These are phyloP conservation scores for Glomus cerebriforme DNA, from an alignment of 192 early-diverging fungal genomes.

Conservation along the genomic window DNA sequence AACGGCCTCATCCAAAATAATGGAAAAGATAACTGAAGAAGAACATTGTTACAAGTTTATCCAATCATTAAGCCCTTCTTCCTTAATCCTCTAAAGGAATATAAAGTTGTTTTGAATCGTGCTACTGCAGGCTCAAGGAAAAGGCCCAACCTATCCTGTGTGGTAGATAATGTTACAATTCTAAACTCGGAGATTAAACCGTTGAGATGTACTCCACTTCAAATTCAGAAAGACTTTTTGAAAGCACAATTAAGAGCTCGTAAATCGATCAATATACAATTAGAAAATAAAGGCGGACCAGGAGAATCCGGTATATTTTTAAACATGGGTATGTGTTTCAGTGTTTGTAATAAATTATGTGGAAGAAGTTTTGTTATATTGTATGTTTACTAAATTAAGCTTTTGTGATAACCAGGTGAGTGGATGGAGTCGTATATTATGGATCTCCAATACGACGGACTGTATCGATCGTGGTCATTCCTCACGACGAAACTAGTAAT, in stretches of 20 bases:
- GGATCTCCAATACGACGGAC: conserved; percentile 25
- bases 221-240: conserved; percentile 22
- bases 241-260: conserved; percentile 28
- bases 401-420: conserved; percentile 30
- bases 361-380: conserved; percentile 15
- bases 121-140: conserved; percentile 23
- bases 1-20: conserved; percentile 9
- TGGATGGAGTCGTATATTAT: conserved; percentile 33
- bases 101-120: conserved; percentile 17
- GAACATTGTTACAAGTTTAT: conserved; percentile 35
- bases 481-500: conserved; percentile 17
- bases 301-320: conserved; percentile 30
- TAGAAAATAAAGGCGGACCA: conserved; percentile 22
- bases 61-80: conserved; percentile 30
- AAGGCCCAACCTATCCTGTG: conserved; percentile 24
- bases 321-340: conserved; percentile 34
- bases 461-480: conserved; percentile 25
- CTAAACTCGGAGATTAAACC: conserved; percentile 32
- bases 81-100: neutral
- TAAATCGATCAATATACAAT: conserved; percentile 31
- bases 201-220: conserved; percentile 22
- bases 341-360: too few relatives aligned
- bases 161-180: conserved; percentile 30
- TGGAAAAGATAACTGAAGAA: conserved; percentile 37
- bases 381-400: conserved; percentile 26